Evolutionary conservation across 768 basidiomycete species (phyloP).

Genomic region (Dentipellis fragilis): DNA sequence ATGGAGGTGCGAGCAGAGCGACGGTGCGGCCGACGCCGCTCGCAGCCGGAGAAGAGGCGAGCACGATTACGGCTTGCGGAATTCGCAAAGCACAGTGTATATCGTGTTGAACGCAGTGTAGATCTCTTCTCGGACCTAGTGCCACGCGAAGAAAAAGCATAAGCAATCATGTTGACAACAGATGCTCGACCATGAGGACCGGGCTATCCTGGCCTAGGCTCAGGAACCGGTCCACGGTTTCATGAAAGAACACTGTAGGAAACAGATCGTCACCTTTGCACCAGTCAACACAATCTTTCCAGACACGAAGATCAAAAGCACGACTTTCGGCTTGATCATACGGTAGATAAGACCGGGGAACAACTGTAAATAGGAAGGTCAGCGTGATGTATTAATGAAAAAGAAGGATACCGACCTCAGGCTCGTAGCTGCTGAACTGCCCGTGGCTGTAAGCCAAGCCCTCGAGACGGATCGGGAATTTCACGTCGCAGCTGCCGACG

Average conservation of each 20-base stretch:
- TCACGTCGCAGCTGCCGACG: constrained; percentile 95
- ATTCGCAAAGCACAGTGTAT: constrained; percentile 95
- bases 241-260: neutral
- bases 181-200: constrained; percentile 10
- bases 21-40: neutral
- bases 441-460: constrained; percentile 97
- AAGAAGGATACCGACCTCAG: constrained; percentile 62
- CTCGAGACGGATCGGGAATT: constrained; percentile 96
- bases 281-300: constrained; percentile 99
- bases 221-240: neutral
- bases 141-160: constrained; percentile 26
- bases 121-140: constrained; percentile 93
- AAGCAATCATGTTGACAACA: constrained; percentile 19
- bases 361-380: constrained; percentile 39
- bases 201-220: neutral
- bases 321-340: constrained; percentile 99
- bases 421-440: constrained; percentile 95
- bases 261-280: constrained; percentile 69
- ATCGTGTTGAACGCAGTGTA: constrained; percentile 99
- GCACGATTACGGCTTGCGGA: constrained; percentile 63
- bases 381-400: neutral
- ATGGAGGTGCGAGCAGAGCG: neutral
- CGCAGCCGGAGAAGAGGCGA: neutral
- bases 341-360: constrained; percentile 99
- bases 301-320: constrained; percentile 95